Percentiles rank a stretch among this genome's conserved stretches.
These are phyloP conservation scores for Epichloe hybrida DNA, from an alignment of 2,329 filamentous ascomycete species.

Conservation along the genomic window DNA sequence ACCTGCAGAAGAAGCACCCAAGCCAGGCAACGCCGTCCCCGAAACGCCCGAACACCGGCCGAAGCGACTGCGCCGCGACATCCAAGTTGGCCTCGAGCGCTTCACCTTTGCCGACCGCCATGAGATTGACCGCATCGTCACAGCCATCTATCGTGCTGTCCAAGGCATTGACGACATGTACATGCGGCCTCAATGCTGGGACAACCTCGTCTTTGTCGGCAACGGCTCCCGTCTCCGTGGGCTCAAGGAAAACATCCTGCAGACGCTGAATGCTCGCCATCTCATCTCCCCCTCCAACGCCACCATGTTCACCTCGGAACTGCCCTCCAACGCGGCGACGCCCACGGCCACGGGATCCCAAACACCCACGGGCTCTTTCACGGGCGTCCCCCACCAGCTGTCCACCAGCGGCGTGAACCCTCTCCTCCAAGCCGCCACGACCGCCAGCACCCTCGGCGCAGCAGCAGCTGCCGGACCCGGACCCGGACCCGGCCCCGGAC, in stretches of 20 bases:
- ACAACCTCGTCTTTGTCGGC: conserved; percentile 80
- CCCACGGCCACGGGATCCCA: conserved; percentile 82
- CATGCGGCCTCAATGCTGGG: conserved; percentile 80
- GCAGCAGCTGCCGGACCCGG: conserved; percentile 22
- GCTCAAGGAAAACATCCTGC: conserved; percentile 78
- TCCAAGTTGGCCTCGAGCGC: conserved; percentile 66
- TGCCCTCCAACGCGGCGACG: conserved; percentile 86
- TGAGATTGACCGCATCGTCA: conserved; percentile 72
- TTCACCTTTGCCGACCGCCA: conserved; percentile 55
- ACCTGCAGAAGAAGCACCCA: not conserved
- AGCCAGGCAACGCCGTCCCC: conserved; percentile 8
- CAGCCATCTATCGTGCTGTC: conserved; percentile 71
- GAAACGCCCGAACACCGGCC: conserved; percentile 31
- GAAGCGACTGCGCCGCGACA: conserved; percentile 48
- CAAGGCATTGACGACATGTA: conserved; percentile 72
- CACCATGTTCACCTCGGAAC: conserved; percentile 93
- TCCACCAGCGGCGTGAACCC: conserved; percentile 61
- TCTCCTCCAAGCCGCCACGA: conserved; percentile 81
- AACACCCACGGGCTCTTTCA: conserved; percentile 59
- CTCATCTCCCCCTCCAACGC: conserved; percentile 89
- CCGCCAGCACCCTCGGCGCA: conserved; percentile 44
- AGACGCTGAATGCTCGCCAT: conserved; percentile 68
- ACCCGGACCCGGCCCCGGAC: conserved; percentile 7
- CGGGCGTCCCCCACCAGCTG: conserved; percentile 42
- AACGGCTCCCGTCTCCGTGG: conserved; percentile 64